Evolutionary conservation across 805 yeast species (phyloP).

Genomic region (Zygotorulaspora danielsina): DNA sequence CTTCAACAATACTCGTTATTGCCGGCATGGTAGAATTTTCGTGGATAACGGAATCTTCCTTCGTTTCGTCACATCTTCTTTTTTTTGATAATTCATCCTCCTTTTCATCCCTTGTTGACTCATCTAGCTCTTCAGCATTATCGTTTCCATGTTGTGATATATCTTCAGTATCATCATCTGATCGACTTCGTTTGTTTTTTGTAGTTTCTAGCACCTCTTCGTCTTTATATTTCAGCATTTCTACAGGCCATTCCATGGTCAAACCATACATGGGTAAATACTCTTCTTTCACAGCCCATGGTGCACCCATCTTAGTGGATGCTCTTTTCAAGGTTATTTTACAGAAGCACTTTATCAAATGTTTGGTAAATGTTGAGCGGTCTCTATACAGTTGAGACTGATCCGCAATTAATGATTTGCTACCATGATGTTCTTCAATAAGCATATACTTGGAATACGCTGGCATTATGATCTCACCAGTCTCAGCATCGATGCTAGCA

Average conservation of each 20-base stretch:
- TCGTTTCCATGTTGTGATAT: conserved; percentile 29
- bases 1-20: conserved; percentile 28
- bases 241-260: conserved; percentile 35
- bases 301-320: conserved; percentile 83
- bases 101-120: conserved; percentile 11
- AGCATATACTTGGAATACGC: conserved; percentile 70
- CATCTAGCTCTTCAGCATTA: conserved; percentile 22
- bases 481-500: conserved; percentile 36
- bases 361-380: conserved; percentile 81
- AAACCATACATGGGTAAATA: conserved; percentile 41
- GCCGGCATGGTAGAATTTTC: conserved; percentile 9
- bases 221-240: conserved; percentile 31
- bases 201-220: conserved; percentile 14
- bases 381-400: conserved; percentile 74
- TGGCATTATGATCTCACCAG: conserved; percentile 40
- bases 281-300: conserved; percentile 86
- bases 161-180: conserved; percentile 22
- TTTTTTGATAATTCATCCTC: conserved; percentile 11
- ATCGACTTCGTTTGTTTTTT: conserved; percentile 12
- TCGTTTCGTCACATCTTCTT: conserved; percentile 12
- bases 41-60: conserved; percentile 10
- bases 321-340: conserved; percentile 65
- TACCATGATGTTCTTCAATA: conserved; percentile 47
- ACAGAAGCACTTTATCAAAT: conserved; percentile 83
- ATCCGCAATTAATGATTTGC: conserved; percentile 63